Evolutionary conservation across 768 basidiomycete species (phyloP).

Genomic region (Trametes sanguinea): DNA sequence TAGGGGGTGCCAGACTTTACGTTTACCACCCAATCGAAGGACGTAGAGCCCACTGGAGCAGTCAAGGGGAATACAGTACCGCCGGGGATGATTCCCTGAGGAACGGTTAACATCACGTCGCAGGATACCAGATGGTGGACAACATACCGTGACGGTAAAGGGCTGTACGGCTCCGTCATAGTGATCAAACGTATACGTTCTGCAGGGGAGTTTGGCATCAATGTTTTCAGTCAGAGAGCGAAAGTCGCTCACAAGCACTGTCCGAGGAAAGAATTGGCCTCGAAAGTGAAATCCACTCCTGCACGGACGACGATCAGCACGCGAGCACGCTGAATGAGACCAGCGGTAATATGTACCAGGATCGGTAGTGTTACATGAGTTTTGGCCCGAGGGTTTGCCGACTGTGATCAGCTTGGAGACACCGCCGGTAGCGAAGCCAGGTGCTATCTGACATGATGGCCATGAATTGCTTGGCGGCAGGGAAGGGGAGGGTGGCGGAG

Average conservation of each 20-base stretch:
- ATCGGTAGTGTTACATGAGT: constrained; percentile 8
- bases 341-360: not conserved
- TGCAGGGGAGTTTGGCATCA: not conserved
- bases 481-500: constrained; percentile 46
- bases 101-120: not conserved
- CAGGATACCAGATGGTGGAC: too few relatives aligned
- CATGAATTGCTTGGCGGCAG: constrained; percentile 44
- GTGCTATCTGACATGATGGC: constrained; percentile 72
- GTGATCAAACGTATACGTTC: constrained; percentile 24
- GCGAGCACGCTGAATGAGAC: not conserved
- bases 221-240: too few relatives aligned
- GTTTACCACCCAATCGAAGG: constrained; percentile 31
- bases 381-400: not conserved
- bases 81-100: constrained; percentile 31
- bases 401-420: constrained; percentile 7
- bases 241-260: constrained; percentile 19
- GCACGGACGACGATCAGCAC: not conserved
- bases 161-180: constrained; percentile 32
- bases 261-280: constrained; percentile 4
- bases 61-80: constrained; percentile 27
- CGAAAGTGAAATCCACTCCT: constrained; percentile 13
- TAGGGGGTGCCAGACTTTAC: constrained; percentile 22
- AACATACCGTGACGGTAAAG: constrained; percentile 28
- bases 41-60: constrained; percentile 26
- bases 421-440: constrained; percentile 63